A percentile compares a stretch with the other conserved stretches of the same genome.
Conservation (phyloP, 768 basidiomycete genomes). For the Leccinum incarnatum region DNA sequence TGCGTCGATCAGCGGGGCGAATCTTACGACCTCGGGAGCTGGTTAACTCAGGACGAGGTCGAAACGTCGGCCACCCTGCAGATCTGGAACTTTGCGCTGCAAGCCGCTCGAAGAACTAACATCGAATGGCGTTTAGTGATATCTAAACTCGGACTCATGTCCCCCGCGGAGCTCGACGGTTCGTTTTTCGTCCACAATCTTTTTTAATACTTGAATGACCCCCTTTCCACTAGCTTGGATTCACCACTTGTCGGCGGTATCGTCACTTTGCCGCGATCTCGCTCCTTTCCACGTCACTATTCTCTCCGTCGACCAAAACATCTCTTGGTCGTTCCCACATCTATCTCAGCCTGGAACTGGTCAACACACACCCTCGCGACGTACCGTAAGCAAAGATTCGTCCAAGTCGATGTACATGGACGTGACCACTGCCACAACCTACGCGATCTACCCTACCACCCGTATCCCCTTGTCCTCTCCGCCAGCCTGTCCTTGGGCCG, state of each 20-base stretch:
- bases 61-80: conserved; percentile 51
- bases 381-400: conserved; percentile 30
- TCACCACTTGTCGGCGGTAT: conserved; percentile 43
- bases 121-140: conserved; percentile 82
- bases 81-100: conserved; percentile 68
- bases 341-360: conserved; percentile 21
- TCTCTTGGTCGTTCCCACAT: conserved; percentile 57
- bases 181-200: conserved; percentile 20
- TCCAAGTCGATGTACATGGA: conserved; percentile 34
- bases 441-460: conserved; percentile 44
- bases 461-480: conserved; percentile 43
- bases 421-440: conserved; percentile 41
- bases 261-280: conserved; percentile 39
- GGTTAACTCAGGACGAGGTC: conserved; percentile 53
- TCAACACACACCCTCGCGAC: conserved; percentile 28
- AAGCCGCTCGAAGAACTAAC: conserved; percentile 60
- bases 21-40: conserved; percentile 63
- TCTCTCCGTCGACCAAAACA: conserved; percentile 55
- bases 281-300: conserved; percentile 59
- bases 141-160: conserved; percentile 63
- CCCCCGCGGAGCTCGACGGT: conserved; percentile 64
- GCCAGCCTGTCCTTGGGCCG: conserved; percentile 27
- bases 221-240: conserved; percentile 58
- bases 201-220: neutral
- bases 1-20: conserved; percentile 81